A percentile compares a stretch with the other conserved stretches of the same genome.
phyloP scores from a whole-genome alignment of 768 basidiomycete species.

The Leccinum obscurum region DNA sequence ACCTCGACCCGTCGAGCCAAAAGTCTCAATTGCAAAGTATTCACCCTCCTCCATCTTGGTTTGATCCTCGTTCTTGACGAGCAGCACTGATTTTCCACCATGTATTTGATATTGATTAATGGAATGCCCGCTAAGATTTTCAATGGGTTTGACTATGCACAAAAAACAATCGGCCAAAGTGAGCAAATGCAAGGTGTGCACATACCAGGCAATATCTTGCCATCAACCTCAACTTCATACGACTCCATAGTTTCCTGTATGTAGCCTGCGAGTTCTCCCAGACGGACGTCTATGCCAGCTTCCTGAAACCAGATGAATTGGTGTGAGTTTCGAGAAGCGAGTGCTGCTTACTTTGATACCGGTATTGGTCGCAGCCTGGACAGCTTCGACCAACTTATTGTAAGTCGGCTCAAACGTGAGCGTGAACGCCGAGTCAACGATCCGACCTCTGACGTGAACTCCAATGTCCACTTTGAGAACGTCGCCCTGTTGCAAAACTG shows the following conservation, averaged over 20 bases:
- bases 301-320: constrained; percentile 50
- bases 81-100: constrained; percentile 87
- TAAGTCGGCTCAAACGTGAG: constrained; percentile 87
- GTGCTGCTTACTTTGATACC: constrained; percentile 70
- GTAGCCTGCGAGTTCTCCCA: constrained; percentile 87
- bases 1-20: constrained; percentile 95
- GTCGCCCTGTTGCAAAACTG: constrained; percentile 81
- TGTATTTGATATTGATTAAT: constrained; percentile 92
- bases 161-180: background rate
- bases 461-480: constrained; percentile 97
- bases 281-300: constrained; percentile 92
- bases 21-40: constrained; percentile 98
- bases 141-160: constrained; percentile 84
- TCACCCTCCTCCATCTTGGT: constrained; percentile 99
- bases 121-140: constrained; percentile 92
- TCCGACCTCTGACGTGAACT: constrained; percentile 95
- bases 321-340: constrained; percentile 1
- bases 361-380: constrained; percentile 91
- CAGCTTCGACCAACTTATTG: constrained; percentile 85
- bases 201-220: constrained; percentile 78
- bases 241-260: constrained; percentile 99
- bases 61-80: constrained; percentile 86
- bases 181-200: background rate
- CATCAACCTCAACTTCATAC: constrained; percentile 92
- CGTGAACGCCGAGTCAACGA: constrained; percentile 95